Base-by-base conservation (phyloP, 2,329 filamentous ascomycete genomes). In the Hypoxylon sp. region DNA sequence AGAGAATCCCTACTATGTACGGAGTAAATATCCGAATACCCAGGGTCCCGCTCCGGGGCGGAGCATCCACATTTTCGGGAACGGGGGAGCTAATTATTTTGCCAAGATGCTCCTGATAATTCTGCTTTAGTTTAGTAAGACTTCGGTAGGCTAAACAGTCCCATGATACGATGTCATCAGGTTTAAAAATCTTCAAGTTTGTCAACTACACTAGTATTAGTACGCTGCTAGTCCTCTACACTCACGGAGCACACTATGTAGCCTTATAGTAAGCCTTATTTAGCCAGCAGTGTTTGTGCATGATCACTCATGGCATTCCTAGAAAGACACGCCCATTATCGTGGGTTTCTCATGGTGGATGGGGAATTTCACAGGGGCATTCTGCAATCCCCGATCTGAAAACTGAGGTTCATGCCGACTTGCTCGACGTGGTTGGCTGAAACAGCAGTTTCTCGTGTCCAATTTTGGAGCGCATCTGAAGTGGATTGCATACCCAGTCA, bases 371-470 rank as follows among this genome's bases (percentile, higher is more conserved):
- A 57, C 63, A 65, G 66, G 65, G 69, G 61, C 65, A 68, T 66
- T 68, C 63, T 69, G 59, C 64, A 66, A 70, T 69, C 65, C 65
- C 61, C 68, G 73, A 73, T 71, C 68, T 71, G 61, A 62, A 56
- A 39, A 48, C 34, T 19, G 58, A 50, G 52, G 52, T 61, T 67
- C 58, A 60, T 57, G 65, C 64, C 60, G 61, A 61, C 60, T 52
- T 64, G 34, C 66, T 69, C 62, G 64, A 68, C 71, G 63, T 76
- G 75, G 76, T 78, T 79, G 75, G 76, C 75, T 79, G 77, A 80
- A 80, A 80, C 78, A 75, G 62, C 72, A 69, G 77, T 80, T 80
- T 81, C 79, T 81, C 79, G 79, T 81, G 79, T 81, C 78, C 79
- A 77, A 76, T 78, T 78, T 78, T 79, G 78, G 78, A 65, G 65